Percentiles rank a stretch among this genome's conserved stretches.
phyloP scores from a whole-genome alignment of 495 filamentous ascomycete species.

The Alectoria sarmentosa region DNA sequence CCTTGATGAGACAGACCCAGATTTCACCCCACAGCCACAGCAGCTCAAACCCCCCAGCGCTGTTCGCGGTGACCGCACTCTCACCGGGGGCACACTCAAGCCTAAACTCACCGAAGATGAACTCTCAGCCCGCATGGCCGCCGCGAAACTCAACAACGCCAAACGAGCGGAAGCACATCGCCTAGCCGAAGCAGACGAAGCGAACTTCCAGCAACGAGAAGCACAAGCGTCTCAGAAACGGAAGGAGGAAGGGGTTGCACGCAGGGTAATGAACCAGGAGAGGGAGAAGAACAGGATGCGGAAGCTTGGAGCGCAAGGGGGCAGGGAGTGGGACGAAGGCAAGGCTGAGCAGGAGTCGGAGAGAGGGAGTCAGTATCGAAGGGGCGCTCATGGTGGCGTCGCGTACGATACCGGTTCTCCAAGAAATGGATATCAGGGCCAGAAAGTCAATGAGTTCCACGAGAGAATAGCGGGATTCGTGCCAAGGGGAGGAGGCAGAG shows the following conservation, averaged over 20 bases:
- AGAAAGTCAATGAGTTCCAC: background rate
- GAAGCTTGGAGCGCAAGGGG: slow-evolving; percentile 58
- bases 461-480: slow-evolving; percentile 12
- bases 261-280: slow-evolving; percentile 59
- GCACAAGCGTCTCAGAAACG: slow-evolving; percentile 47
- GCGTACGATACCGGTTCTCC: slow-evolving; percentile 14
- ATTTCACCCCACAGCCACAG: slow-evolving; percentile 1
- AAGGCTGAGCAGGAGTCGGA: slow-evolving; percentile 57
- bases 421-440: slow-evolving; percentile 14
- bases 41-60: slow-evolving; percentile 37
- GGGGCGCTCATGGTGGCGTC: slow-evolving; percentile 57
- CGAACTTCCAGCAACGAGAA: slow-evolving; percentile 59
- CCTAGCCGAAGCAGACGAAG: slow-evolving; percentile 60
- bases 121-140: slow-evolving; percentile 51
- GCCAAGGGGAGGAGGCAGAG: slow-evolving; percentile 17
- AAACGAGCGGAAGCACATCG: slow-evolving; percentile 54
- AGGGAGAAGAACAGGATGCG: slow-evolving; percentile 63
- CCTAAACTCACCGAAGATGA: slow-evolving; percentile 66
- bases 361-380: slow-evolving; percentile 36
- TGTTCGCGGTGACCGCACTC: slow-evolving; percentile 60
- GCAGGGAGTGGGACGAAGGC: slow-evolving; percentile 69
- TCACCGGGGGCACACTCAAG: slow-evolving; percentile 58
- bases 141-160: slow-evolving; percentile 51
- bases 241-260: slow-evolving; percentile 48
- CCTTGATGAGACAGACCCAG: background rate